Evolutionary conservation across 805 yeast species (phyloP), one percentile per base, ranked within the genome.

Genomic region (Candida xyloterini): DNA sequence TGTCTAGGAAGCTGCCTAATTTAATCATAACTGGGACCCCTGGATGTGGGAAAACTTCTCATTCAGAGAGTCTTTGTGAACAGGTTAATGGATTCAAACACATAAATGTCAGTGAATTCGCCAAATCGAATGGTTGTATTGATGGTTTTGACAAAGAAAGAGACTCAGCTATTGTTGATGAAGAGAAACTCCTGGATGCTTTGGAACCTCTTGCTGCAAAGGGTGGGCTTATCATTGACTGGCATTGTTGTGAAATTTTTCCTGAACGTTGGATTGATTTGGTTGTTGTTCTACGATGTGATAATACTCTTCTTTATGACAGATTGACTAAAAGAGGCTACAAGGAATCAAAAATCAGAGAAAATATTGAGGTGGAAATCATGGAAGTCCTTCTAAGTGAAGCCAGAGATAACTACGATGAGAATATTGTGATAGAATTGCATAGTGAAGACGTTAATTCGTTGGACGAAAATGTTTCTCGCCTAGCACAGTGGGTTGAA

Each of bases 201-300:
- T 63, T 93, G 35, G 96, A 90, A 60, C 81, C 82, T 6, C 74
- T 82, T 27, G 68, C 90, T 34, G 83, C 82, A 38, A 68, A 78
- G 47, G 99, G 99, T n/a, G 95, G 95, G 1, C 71, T 74, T n/a
- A 68, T 93, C 7, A 72, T 93, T 10, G 99, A 93, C 62, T 93
- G 99, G 99, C 99, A 93, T 60, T 93, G 91, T 31, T 88, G 95
- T 64, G 99, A 93, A 56, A 77, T 87, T 15, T 91, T 93, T 57
- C 98, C 98, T 1, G 98, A 89, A 58, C 69, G 95, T 51, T 74
- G 88, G 59, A 85, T 93, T 36, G 99, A 93, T 62, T 70, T 93
- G 46, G 98, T 93, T 5, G 84, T 89, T 27, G 99, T 93, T 1
- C 70, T 93, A 40, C 72, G 90, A 48, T 81, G 95, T 31, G 84